Conservation (phyloP, 2,329 filamentous ascomycete species). For the Ramichloridium luteum region DNA sequence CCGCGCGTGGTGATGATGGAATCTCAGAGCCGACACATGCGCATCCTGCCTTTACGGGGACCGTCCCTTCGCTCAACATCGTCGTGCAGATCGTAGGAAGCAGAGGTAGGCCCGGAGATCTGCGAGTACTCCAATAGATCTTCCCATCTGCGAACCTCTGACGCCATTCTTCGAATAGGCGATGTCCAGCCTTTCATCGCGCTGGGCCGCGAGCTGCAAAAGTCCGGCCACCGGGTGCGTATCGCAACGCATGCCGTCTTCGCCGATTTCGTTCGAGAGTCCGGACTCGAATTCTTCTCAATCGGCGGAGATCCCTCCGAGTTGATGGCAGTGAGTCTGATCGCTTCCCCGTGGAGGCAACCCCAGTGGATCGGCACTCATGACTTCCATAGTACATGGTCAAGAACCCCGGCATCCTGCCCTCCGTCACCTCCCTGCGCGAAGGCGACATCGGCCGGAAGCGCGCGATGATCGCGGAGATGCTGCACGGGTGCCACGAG, state of each 20-base stretch:
- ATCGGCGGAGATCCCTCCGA: conserved; percentile 66
- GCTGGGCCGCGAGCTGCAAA: conserved; percentile 51
- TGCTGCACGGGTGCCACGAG: conserved; percentile 25
- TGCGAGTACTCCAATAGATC: no score
- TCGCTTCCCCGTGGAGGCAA: no score
- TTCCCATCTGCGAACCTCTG: no score
- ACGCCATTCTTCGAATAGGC: no score
- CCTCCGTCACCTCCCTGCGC: conserved; percentile 19
- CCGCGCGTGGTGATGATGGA: no score
- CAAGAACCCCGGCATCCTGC: conserved; percentile 14
- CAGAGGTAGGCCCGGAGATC: no score
- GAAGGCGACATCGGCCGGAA: conserved; percentile 20
- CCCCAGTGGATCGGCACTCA: no score
- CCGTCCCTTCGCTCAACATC: no score
- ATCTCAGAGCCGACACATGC: no score
- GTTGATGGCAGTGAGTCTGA: no score
- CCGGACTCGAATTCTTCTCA: conserved; percentile 61
- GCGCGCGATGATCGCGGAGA: conserved; percentile 19
- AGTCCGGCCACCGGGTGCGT: conserved; percentile 59
- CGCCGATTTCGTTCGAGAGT: conserved; percentile 53
- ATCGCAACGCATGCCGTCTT: conserved; percentile 63
- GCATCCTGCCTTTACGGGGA: no score
- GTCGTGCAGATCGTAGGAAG: no score
- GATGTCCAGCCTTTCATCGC: conserved; percentile 68
- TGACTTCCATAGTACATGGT: conserved; percentile 8